Evolutionary conservation across 768 basidiomycete genomes (phyloP), one percentile per base, ranked within the genome.

Genomic region (Serendipita sp.): DNA sequence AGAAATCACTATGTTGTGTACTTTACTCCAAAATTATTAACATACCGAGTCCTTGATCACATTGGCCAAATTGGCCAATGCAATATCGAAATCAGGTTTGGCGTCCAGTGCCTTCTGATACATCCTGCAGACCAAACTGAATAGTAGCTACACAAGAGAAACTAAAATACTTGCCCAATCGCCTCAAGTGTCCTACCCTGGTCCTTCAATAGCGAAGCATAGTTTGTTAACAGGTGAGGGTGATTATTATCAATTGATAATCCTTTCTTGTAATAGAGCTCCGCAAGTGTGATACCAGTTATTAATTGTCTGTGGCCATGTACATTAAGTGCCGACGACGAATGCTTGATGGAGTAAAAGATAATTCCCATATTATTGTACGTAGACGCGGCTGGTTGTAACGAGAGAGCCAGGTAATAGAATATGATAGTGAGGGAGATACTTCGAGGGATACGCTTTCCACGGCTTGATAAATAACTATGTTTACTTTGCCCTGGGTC

Each of bases 291-390:
- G 30, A 73, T 71, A 2, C 75, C 72, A 47, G 63, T 74, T 7
- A 73, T 64, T 2, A 67, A 52, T 35, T 60, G 28, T 38, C 10
- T 3, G 44, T 71, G 67, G 3, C 67, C 68, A 18, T 67, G 68
- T 0, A 69, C 66, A 16, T 69, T 68, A 1, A 71, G 67, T 3
- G 70, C 66, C 1, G 68, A 47, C 10, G 68, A 56, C 23, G 71
- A 71, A 10, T 70, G 65, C 47, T 66, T 67, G 47, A 79, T 68
- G 2, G 74, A 70, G 16, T 79, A 77, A 7, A 81, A 68, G 32
- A 81, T 69, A 64, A 81, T 79, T 16, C 80, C 80, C 35, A 80
- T 76, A 64, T 81, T 80, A 67, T 81, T 81, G 71, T 77, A 76
- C 28, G 76, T 78, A 34, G 78, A 77, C 1, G 80, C 75, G 11